Conservation (phyloP, 2,329 filamentous ascomycete genomes). For the Myriosclerotinia scirpicola region DNA sequence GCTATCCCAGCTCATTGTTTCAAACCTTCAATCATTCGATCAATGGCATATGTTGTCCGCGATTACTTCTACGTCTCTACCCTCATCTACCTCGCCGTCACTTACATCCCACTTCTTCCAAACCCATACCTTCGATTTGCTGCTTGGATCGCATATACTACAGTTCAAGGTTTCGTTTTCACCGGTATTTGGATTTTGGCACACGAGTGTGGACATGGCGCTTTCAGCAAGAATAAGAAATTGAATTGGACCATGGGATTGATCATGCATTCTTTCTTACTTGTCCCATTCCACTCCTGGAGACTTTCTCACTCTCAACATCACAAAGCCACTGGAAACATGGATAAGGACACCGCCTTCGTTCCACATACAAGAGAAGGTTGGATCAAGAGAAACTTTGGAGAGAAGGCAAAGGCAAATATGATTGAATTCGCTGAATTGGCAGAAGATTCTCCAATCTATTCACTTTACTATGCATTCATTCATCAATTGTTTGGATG, state of each 20-base stretch:
- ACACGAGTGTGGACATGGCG: constrained; percentile 71
- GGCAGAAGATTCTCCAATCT: constrained; percentile 63
- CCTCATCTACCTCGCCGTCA: constrained; percentile 51
- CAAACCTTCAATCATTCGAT: constrained; percentile 54
- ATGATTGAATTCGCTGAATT: constrained; percentile 51
- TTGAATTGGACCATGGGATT: constrained; percentile 66
- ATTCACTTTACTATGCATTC: constrained; percentile 54
- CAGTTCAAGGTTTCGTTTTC: constrained; percentile 64
- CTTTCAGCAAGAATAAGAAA: constrained; percentile 58
- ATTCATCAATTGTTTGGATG: constrained; percentile 65
- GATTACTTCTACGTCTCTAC: constrained; percentile 53
- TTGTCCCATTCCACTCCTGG: constrained; percentile 73
- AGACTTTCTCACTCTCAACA: constrained; percentile 69
- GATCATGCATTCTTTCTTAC: constrained; percentile 62
- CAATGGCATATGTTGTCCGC: constrained; percentile 58
- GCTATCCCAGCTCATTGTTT: constrained; percentile 65
- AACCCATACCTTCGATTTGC: constrained; percentile 48
- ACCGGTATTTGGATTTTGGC: constrained; percentile 72
- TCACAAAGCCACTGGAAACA: constrained; percentile 67
- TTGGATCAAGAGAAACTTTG: constrained; percentile 38
- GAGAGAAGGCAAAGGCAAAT: constrained; percentile 34
- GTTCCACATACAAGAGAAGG: constrained; percentile 51
- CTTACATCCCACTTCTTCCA: constrained; percentile 53
- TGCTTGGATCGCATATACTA: constrained; percentile 62
- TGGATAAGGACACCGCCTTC: constrained; percentile 66